phyloP scores from a whole-genome alignment of 2,329 filamentous ascomycete species.

The Penicillium psychrosexuale region DNA sequence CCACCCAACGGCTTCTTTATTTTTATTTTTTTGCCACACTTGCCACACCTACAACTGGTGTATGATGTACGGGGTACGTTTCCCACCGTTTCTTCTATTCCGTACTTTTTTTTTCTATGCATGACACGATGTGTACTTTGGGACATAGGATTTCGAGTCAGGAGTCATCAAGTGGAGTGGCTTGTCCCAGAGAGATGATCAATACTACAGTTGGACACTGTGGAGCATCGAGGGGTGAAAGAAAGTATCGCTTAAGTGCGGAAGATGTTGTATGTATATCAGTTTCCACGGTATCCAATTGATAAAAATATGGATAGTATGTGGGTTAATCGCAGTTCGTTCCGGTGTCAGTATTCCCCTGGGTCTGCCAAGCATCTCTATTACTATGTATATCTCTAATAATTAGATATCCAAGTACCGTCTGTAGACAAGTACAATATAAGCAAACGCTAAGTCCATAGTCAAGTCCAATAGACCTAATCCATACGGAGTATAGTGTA shows the following conservation, averaged over 20 bases:
- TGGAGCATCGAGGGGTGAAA: conserved; percentile 1
- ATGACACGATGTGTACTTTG: background rate
- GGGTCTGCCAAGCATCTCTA: background rate
- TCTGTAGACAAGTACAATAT: background rate
- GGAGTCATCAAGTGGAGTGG: conserved; percentile 14
- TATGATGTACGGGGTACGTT: background rate
- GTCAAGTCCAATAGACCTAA: background rate
- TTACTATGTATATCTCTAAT: background rate
- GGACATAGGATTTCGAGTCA: conserved; percentile 5
- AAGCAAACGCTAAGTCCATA: background rate
- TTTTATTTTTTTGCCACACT: background rate
- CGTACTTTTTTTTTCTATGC: too few species aligned
- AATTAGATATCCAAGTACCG: background rate
- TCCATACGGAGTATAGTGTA: background rate
- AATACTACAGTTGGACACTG: conserved; percentile 14
- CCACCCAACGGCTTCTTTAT: background rate
- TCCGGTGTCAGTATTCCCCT: background rate
- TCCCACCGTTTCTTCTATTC: background rate
- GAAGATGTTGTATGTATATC: background rate
- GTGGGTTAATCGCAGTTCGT: background rate
- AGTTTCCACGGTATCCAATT: background rate
- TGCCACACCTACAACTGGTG: too few species aligned
- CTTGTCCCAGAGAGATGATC: conserved; percentile 19
- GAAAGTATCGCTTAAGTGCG: background rate
- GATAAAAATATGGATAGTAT: background rate